Evolutionary conservation across 331 rosid species (phyloP), one percentile per base, ranked within the genome.

Genomic region (Malus hybrid): DNA sequence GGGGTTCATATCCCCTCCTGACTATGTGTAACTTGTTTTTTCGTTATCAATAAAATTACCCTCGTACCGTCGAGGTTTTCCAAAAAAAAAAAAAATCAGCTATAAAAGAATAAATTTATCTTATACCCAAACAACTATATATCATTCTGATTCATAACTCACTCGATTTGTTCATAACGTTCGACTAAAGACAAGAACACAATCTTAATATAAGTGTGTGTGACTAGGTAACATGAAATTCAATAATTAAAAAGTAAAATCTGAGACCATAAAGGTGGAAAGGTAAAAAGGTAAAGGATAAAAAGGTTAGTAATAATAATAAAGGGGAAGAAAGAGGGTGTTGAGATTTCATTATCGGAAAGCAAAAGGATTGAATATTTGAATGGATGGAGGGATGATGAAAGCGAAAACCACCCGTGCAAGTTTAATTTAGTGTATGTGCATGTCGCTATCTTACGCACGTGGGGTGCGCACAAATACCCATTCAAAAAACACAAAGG

Each of bases 381-480:
- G 24, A 72, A 65, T 18, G 69, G 66, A 27, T 24, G 32, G 67
- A 63, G 7, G 20, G 76, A 71, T 12, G 75, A 59, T 20, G 56
- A 34, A 9, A 62, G 14, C 5, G 70, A 64, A 71, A 73, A 86
- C 81, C 81, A 65, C 85, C 75, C 96, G 97, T 88, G 96, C 87
- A 85, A 69, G 84, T 76, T 84, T 82, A 68, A 75, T 77, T 77
- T 75, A 61, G 74, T 36, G 72, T 39, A 46, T 24, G 66, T 36
- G 65, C n/a, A 12, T 59, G 91, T 93, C 91, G 78, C 89, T 76
- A 32, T 90, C 93, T 63, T 76, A 67, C 77, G 71, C 89, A 81
- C 87, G 81, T 84, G 87, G 83, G 83, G 56, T 42, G 65, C 65
- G 80, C 89, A 84, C 86, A 42, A 77, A 78, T 73, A 79, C 78